phyloP scores from a whole-genome alignment of 2,329 filamentous ascomycete species.

The Curvularia eragrostidis region DNA sequence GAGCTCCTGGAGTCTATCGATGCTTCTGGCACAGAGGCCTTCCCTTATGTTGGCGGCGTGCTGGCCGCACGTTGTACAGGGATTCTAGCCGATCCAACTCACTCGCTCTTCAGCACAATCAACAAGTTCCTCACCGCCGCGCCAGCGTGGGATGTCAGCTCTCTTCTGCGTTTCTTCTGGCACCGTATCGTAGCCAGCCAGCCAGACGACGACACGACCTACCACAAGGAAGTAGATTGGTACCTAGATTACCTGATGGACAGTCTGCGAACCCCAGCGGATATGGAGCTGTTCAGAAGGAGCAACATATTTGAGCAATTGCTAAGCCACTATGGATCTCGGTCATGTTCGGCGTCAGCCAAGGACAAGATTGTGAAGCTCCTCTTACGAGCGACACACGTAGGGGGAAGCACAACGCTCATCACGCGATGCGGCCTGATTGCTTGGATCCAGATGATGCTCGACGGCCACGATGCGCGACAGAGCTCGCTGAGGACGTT shows the following conservation, averaged over 20 bases:
- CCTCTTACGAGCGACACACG: conserved; percentile 71
- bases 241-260: conserved; percentile 74
- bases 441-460: conserved; percentile 73
- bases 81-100: conserved; percentile 76
- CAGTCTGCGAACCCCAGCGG: conserved; percentile 65
- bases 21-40: conserved; percentile 44
- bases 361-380: conserved; percentile 68
- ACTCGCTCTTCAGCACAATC: conserved; percentile 83
- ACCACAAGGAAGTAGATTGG: conserved; percentile 74
- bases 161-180: conserved; percentile 65
- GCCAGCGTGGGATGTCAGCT: conserved; percentile 72
- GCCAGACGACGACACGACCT: conserved; percentile 76
- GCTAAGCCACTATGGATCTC: conserved; percentile 71
- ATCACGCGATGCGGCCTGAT: conserved; percentile 77
- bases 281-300: conserved; percentile 67
- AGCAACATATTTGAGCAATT: conserved; percentile 76
- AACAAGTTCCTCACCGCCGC: conserved; percentile 82
- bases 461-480: conserved; percentile 56
- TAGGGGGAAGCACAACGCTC: conserved; percentile 78
- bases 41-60: conserved; percentile 76
- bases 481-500: conserved; percentile 63
- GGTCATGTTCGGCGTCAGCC: conserved; percentile 65
- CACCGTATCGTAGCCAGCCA: conserved; percentile 76
- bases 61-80: conserved; percentile 75
- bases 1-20: conserved; percentile 77